phyloP scores from a whole-genome alignment of 176 grass and related monocot genomes.

The Carex myosuroides region DNA sequence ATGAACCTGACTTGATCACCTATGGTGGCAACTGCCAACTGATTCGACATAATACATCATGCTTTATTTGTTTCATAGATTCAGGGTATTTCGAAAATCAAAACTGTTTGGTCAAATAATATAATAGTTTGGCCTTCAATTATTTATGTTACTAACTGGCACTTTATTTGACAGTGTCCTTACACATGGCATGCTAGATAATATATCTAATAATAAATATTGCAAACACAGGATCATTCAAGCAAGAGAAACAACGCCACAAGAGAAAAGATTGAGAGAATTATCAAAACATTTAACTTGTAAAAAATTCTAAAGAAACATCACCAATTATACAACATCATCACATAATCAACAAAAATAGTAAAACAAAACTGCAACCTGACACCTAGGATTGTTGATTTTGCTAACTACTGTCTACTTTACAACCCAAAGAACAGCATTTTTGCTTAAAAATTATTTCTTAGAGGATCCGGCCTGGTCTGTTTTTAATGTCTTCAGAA shows the following conservation, averaged over 20 bases:
- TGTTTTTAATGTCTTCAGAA: conserved; percentile 30
- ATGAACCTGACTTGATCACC: too few relatives aligned
- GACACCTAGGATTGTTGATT: background rate
- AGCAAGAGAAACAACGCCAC: too few relatives aligned
- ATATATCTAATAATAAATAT: background rate
- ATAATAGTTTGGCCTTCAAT: too few relatives aligned
- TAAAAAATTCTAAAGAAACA: background rate
- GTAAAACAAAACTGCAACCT: background rate
- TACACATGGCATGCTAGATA: too few relatives aligned
- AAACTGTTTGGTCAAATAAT: too few relatives aligned
- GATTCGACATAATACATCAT: too few relatives aligned
- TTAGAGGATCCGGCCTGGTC: conserved; percentile 43
- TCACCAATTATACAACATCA: background rate
- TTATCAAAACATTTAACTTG: background rate
- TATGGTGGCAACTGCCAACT: too few relatives aligned
- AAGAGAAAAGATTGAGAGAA: background rate
- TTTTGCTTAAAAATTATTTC: conserved; percentile 17
- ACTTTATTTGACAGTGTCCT: too few relatives aligned
- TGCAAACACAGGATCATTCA: background rate
- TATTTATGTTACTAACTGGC: too few relatives aligned
- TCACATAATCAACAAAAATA: background rate
- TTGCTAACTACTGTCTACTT: background rate
- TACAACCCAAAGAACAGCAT: background rate
- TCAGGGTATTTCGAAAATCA: too few relatives aligned
- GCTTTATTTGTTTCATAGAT: too few relatives aligned